Evolutionary conservation across 2,329 filamentous ascomycete genomes (phyloP).

Genomic region (Fusarium oxysporum): DNA sequence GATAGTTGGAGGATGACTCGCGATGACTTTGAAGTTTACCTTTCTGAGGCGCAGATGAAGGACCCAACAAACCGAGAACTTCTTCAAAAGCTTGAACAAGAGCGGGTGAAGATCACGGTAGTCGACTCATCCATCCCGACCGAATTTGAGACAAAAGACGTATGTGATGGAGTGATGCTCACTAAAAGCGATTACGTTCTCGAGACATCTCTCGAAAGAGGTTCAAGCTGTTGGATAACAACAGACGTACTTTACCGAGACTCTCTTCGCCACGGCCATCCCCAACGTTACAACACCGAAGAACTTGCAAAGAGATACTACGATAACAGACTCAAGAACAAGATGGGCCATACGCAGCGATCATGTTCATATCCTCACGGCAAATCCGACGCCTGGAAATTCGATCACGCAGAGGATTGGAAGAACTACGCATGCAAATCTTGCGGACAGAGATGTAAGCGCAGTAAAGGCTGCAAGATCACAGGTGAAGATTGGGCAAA

Average conservation of each 20-base stretch:
- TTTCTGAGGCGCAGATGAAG: neutral
- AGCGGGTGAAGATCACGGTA: neutral
- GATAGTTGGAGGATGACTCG: neutral
- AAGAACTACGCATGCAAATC: neutral
- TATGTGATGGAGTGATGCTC: constrained; percentile 3
- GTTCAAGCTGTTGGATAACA: neutral
- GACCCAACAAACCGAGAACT: neutral
- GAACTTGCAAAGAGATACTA: neutral
- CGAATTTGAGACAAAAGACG: neutral
- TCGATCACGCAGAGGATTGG: neutral
- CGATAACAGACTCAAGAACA: neutral
- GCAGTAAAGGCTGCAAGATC: neutral
- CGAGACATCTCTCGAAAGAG: neutral
- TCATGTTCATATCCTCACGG: neutral
- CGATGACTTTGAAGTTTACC: neutral
- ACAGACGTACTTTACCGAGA: neutral
- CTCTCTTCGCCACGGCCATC: constrained; percentile 1
- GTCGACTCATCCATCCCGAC: rapidly evolving
- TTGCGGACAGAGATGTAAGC: constrained; percentile 1
- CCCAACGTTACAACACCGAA: neutral
- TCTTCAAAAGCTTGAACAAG: neutral
- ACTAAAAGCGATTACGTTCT: constrained; percentile 4
- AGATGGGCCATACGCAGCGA: neutral
- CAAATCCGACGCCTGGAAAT: constrained; percentile 2
- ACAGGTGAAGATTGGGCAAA: constrained; percentile 5